Evolutionary conservation across 305 asterid species (phyloP), one percentile per base, ranked within the genome.

Genomic region (Fraxinus platypoda): DNA sequence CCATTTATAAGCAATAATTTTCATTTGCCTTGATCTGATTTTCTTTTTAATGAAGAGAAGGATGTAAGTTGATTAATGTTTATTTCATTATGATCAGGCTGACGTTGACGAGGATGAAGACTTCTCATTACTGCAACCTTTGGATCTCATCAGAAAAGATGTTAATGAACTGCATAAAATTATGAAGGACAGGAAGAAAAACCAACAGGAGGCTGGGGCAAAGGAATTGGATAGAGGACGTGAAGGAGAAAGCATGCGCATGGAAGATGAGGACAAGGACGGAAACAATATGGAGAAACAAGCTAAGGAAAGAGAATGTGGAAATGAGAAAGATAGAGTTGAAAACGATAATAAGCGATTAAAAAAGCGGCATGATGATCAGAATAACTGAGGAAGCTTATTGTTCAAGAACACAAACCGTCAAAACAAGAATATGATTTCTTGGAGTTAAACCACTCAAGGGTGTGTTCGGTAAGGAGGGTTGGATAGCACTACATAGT

Each of bases 121-220:
- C 25, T 89, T 84, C 83, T 21, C 76, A 31, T 34, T 77, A 38
- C 80, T 89, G 34, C 78, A 76, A 84, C 87, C 89, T 34, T 43
- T 83, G 82, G 93, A 91, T 81, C 89, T 89, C 82, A 83, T 91
- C 79, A 84, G 90, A 25, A 88, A 88, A 84, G 85, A 82, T 46
- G 79, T 81, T 4, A 0, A 23, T 66, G 89, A 89, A 79, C 33
- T 88, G 81, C 84, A 78, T 34, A 77, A 62, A 49, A 80, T 77
- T 9, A 62, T 84, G 72, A 78, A 41, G 78, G 87, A 84, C 41
- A 73, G 83, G 74, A 86, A 41, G 78, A 79, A 82, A 59, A 87
- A 34, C 26, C 77, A 49, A 38, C 80, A 8, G 7, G 33, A 43
- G 75, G 80, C 87, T 62, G 72, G 72, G 72, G 86, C 37, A 38